A percentile compares a stretch with the other conserved stretches of the same genome.
These are phyloP conservation scores for Cymbidium sinense DNA, from an alignment of 106 monocot genomes.

Conservation along the genomic window DNA sequence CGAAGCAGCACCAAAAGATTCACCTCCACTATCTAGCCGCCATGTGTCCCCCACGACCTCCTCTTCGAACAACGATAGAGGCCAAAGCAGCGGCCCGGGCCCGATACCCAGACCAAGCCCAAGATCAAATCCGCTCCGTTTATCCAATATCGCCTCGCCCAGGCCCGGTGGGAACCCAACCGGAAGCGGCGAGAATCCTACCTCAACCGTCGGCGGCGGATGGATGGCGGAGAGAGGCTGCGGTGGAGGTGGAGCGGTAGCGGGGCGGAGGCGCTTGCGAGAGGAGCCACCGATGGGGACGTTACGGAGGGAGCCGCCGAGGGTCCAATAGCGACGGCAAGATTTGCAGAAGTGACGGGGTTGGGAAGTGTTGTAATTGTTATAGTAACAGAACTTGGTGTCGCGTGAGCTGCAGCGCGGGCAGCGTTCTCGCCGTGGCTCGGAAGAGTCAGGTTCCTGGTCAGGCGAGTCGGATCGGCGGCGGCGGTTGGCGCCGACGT, in stretches of 20 bases:
- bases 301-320: conserved; percentile 11
- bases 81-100: conserved; percentile 1
- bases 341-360: conserved; percentile 9
- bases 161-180: background rate
- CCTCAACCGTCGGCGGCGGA: background rate
- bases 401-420: conserved; percentile 9
- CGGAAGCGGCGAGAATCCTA: background rate
- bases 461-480: background rate
- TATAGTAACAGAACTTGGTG: conserved; percentile 64
- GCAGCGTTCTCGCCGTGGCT: background rate
- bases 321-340: conserved; percentile 7
- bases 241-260: background rate
- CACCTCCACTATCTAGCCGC: background rate
- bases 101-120: background rate
- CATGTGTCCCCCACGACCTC: conserved; percentile 1
- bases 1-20: background rate
- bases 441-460: background rate
- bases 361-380: conserved; percentile 39
- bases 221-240: background rate
- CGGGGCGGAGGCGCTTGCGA: conserved; percentile 5
- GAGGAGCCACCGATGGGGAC: conserved; percentile 9
- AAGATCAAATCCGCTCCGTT: background rate
- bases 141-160: background rate
- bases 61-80: background rate
- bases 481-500: background rate